Base-by-base conservation (phyloP, 805 yeast genomes). In the Cyberlindnera maclurae region DNA sequence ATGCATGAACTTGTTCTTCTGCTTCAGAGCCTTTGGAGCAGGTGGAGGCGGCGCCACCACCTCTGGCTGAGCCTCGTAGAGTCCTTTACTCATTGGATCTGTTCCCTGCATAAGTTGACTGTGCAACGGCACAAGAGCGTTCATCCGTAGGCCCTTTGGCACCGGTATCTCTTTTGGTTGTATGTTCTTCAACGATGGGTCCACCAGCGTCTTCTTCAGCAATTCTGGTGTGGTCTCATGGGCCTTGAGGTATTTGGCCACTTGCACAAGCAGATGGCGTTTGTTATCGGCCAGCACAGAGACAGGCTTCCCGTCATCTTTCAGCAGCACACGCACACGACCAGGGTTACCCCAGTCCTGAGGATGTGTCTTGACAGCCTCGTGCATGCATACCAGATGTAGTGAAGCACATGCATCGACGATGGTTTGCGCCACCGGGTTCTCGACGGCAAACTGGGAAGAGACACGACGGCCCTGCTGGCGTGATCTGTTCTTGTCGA, bases 301-400 rank as follows among this genome's bases (percentile, higher is more conserved):
- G 12, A 62, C 65, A 10, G 69, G 57, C 20, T 59, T 50, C 2
- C 76, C 78, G 10, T 70, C 61, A 34, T 72, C 71, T 52, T 77
- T 81, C 30, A 86, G 48, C 33, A 77, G 65, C 16, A 88, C 82
- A 49, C 95, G 75, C 27, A 93, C 89, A 53, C 97, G 73, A n/a
- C 98, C 98, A 4, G 97, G 94, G 56, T 90, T 90, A 48, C 97
- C 95, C 73, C 82, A 93, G 62, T 90, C 97, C 60, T 89, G 95
- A 11, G 97, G 97, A 62, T 90, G 98, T 1, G 82, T 62, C 64
- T 88, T 93, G 43, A 82, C 86, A 44, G 90, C 78, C 61, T 85
- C 93, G 41, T 79, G 68, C 31, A 81, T 66, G 29, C 63, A 60
- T 4, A 52, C 45, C 22, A 65, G 42, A 12, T 60, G 58, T 15